Base-by-base conservation (phyloP, 768 basidiomycete species). In the Psilocybe tampanensis region DNA sequence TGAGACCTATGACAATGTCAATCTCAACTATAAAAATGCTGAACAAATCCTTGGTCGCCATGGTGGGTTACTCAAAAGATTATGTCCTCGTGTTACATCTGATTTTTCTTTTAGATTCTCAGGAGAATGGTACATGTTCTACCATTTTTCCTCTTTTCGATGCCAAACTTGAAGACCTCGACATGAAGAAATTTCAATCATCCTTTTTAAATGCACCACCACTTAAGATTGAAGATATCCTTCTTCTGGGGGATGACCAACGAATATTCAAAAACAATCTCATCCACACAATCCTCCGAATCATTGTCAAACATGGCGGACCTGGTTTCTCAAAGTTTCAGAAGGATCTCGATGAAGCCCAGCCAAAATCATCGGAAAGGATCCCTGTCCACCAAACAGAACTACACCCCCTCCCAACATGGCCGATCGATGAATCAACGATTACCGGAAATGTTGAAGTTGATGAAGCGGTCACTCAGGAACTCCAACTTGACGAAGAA, bases 1-100 rank as follows among this genome's bases (percentile, higher is more conserved):
- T 5, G 49, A 45, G 18, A 62, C 71, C 11, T 76, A 76, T 49
- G 73, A 78, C 58, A 78, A 78, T 49, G 72, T 76, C 24, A 78
- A 78, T 44, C 58, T 74, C 55, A 52, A 70, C 18, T 57, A 64
- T 42, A 57, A 62, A 8, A 59, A 56, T 18, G 70, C 71, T 0
- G 72, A 76, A 52, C 76, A 76, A 53, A 57, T 71, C 3, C 39
- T 76, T 2, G 74, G 73, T 2, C 63, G 66, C 1, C 68, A 59
- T 13, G 60, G 71, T 74, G 33, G 1, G 43, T 17, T n/a, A n/a
- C n/a, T n/a, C n/a, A 7, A 2, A 52, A 45, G 44, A 39, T 19
- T 41, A 13, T 33, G 50, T 12, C 8, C 18, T 2, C 7, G 49
- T 3, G 23, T 17, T 44, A 29, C 43, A 12, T 13, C 43, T 13